Conservation (phyloP, 2,329 filamentous ascomycete species). For the Hymenoscyphus scutula region DNA sequence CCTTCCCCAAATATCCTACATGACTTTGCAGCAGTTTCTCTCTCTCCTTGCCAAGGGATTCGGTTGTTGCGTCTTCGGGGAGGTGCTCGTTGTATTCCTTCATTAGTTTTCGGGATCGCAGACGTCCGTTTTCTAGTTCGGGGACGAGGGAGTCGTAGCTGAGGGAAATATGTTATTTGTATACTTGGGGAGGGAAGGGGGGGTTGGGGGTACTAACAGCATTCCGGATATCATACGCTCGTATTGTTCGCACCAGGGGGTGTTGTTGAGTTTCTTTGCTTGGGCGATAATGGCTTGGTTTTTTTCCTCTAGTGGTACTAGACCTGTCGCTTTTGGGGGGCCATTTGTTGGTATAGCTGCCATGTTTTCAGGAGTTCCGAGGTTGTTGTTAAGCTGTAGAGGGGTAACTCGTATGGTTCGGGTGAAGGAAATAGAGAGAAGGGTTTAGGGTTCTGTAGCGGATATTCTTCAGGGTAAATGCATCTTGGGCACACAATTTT, state of each 20-base stretch:
- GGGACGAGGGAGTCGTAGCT: slow-evolving; percentile 49
- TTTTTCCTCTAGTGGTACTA: slow-evolving; percentile 7
- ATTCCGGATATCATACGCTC: slow-evolving; percentile 65
- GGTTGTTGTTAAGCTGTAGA: neutral
- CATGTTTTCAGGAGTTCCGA: slow-evolving; percentile 7
- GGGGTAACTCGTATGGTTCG: neutral
- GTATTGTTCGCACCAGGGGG: slow-evolving; percentile 59
- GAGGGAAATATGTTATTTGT: slow-evolving; percentile 33
- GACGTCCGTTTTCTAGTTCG: slow-evolving; percentile 49
- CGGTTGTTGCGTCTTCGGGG: slow-evolving; percentile 45
- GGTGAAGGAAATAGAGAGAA: no score
- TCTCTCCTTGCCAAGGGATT: slow-evolving; percentile 41
- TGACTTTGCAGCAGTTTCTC: slow-evolving; percentile 49
- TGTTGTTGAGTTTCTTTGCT: slow-evolving; percentile 48
- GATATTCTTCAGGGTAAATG: no score
- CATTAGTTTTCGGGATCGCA: slow-evolving; percentile 53
- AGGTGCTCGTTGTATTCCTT: slow-evolving; percentile 59
- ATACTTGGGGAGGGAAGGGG: neutral
- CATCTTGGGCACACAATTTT: no score
- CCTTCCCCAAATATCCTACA: slow-evolving; percentile 49
- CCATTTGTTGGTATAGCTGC: slow-evolving; percentile 10
- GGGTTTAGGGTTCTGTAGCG: no score
- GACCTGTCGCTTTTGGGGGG: slow-evolving; percentile 1
- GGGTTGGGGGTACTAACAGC: slow-evolving; percentile 43
- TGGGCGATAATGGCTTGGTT: slow-evolving; percentile 14